Evolutionary conservation across 805 yeast species (phyloP), one percentile per base, ranked within the genome.

Genomic region (Debaryomyces prosopidis): DNA sequence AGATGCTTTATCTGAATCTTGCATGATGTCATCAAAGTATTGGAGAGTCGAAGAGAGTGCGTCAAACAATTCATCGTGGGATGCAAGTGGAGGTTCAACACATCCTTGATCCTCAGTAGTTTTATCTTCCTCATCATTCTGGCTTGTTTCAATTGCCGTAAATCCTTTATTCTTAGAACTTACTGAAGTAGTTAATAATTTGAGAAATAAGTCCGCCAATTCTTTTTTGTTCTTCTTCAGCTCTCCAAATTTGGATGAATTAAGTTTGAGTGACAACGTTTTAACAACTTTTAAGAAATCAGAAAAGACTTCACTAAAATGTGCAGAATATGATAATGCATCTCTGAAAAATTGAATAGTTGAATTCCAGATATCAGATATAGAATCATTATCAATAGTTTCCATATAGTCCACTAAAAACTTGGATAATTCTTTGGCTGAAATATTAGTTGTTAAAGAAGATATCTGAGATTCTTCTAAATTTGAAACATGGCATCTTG

Each of bases 361-460:
- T 17, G 76, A 78, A 8, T 63, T 62, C 84, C 90, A 92, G 15
- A 90, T 76, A 46, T 92, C 98, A 47, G 86, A 90, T 40, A 89
- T 69, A 0, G 88, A 81, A 54, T 89, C 96, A 49, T 76, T 77
- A 51, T 87, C 96, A 33, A 91, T 67, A 0, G 90, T 76, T 4
- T 66, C 66, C 17, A 85, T 67, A 60, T 92, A 94, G 0, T 66
- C 69, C 6, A 81, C 72, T 46, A 90, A 62, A 57, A 87, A 87
- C 1, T 56, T 53, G 1, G 81, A 68, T 10, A 85, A 54, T 7
- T 68, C 71, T 31, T 58, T 62, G 7, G 75, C 81, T 5, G 73
- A 57, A 2, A 85, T 59, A 8, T 70, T 69, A 12, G 77, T 71
- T 19, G 73, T 71, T 53, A 82, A 55, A 1, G 81, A 69, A 0